Conservation (phyloP, 2,329 filamentous ascomycete genomes). For the Emergomyces orientalis region DNA sequence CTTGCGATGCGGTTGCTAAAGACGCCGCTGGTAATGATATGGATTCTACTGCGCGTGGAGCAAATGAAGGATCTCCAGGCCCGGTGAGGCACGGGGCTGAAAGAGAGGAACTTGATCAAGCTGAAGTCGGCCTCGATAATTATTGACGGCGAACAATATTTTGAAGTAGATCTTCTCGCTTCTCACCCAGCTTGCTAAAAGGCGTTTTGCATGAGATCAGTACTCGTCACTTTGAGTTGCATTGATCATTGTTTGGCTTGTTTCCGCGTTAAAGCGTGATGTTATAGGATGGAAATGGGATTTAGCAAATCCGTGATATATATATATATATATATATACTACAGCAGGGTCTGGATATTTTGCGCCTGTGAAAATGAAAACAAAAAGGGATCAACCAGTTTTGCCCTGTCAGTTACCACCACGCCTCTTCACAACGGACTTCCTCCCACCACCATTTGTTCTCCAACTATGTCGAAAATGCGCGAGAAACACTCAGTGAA, state of each 20-base stretch:
- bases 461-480: neutral
- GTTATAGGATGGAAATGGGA: neutral
- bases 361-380: neutral
- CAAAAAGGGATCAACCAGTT: neutral
- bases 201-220: neutral
- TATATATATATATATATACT: neutral
- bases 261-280: neutral
- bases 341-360: neutral
- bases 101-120: neutral
- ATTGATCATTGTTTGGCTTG: neutral
- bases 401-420: neutral
- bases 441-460: neutral
- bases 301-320: neutral
- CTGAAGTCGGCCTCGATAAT: constrained; percentile 2
- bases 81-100: neutral
- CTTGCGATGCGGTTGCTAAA: constrained; percentile 66
- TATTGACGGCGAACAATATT: neutral
- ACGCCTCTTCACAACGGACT: neutral
- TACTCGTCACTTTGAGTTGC: neutral
- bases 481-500: neutral
- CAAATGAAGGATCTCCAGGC: constrained; percentile 2
- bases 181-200: neutral
- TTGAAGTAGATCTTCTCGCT: neutral
- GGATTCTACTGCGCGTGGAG: constrained; percentile 6
- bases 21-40: constrained; percentile 31